Percentiles rank a stretch among this genome's conserved stretches.
These are phyloP conservation scores for Salisapilia sapeloensis DNA, from an alignment of 352 stramenopile genomes.

Conservation along the genomic window DNA sequence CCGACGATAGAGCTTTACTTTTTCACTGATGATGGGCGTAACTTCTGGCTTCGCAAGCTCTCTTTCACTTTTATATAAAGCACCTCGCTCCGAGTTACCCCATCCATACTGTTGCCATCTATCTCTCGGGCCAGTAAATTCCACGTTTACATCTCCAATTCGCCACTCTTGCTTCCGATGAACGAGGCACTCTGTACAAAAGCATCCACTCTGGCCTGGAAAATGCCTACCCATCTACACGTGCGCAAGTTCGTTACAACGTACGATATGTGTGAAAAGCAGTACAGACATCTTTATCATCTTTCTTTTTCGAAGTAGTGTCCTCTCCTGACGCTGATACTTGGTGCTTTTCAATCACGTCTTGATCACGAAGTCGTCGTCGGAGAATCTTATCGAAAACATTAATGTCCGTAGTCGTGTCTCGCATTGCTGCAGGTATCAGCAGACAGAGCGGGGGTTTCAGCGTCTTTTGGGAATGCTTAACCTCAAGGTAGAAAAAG, in stretches of 20 bases:
- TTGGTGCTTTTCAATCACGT: conserved; percentile 21
- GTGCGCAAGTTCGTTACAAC: too few species aligned
- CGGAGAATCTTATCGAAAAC: conserved; percentile 31
- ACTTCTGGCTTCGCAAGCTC: conserved; percentile 7
- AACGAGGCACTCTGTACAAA: conserved; percentile 53
- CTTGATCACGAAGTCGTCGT: conserved; percentile 32
- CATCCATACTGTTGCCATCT: conserved; percentile 46
- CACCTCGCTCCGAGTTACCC: conserved; percentile 31
- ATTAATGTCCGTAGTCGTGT: too few species aligned
- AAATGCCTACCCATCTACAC: conserved; percentile 23
- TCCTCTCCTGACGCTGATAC: conserved; percentile 1
- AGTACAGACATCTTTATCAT: too few species aligned
- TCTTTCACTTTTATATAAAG: conserved; percentile 8
- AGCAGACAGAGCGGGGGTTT: too few species aligned
- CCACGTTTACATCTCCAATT: conserved; percentile 45
- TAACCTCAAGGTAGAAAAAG: too few species aligned
- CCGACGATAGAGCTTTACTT: conserved; percentile 18
- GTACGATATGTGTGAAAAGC: conserved; percentile 2
- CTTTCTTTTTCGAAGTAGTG: too few species aligned
- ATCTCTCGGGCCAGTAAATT: conserved; percentile 43
- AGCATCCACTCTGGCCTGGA: conserved; percentile 52
- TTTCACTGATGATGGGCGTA: conserved; percentile 30
- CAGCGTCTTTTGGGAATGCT: too few species aligned
- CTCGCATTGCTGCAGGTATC: too few species aligned
- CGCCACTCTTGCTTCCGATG: conserved; percentile 61